Evolutionary conservation across 352 stramenopile genomes (phyloP).

Genomic region (Pythium vanterpoolii): DNA sequence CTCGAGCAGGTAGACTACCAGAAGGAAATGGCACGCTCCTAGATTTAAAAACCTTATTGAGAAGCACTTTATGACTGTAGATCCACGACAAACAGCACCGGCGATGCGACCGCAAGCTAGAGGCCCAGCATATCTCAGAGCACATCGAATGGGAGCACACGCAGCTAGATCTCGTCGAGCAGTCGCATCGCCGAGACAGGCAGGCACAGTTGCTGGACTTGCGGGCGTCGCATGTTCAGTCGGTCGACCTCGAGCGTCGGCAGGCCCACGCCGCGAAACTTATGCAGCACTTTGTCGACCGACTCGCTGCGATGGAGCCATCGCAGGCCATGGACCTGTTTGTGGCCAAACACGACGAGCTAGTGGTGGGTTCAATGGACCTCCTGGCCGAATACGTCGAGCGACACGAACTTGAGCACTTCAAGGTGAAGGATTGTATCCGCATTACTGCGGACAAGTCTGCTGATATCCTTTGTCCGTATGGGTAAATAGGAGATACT

Average conservation of each 20-base stretch:
- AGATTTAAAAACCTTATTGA: too few relatives aligned
- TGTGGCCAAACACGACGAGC: conserved; percentile 13
- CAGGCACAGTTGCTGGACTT: conserved; percentile 17
- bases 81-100: conserved; percentile 23
- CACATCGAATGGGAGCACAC: conserved; percentile 38
- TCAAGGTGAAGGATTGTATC: conserved; percentile 8
- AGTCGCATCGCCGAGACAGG: conserved; percentile 7
- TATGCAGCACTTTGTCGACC: conserved; percentile 44
- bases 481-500: conserved; percentile 9
- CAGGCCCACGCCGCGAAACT: conserved; percentile 28
- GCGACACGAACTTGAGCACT: conserved; percentile 13
- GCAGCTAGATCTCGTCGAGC: conserved; percentile 23
- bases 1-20: conserved; percentile 22
- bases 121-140: conserved; percentile 26
- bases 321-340: conserved; percentile 34
- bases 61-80: too few relatives aligned
- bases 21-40: neutral
- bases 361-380: conserved; percentile 17
- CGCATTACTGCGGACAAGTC: neutral
- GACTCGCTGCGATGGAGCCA: conserved; percentile 30
- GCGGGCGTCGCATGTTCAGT: conserved; percentile 20
- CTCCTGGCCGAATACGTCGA: conserved; percentile 12
- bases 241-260: conserved; percentile 32
- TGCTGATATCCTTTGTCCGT: neutral
- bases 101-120: conserved; percentile 26